Evolutionary conservation across 306 rosid genomes (phyloP).

Genomic region (Comarum palustre): DNA sequence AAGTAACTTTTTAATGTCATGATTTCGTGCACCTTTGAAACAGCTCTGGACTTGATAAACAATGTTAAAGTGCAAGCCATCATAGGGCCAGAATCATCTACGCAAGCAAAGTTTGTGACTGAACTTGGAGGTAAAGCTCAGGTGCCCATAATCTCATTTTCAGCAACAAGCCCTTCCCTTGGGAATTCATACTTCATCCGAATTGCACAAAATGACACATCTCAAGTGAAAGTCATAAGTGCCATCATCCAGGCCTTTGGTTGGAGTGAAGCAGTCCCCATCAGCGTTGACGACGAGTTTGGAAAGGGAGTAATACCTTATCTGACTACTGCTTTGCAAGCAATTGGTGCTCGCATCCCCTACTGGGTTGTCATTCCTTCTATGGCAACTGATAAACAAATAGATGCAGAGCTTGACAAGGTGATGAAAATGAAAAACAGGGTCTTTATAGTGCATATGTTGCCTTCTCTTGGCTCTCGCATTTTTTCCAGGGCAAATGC

Average conservation of each 20-base stretch:
- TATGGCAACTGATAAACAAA: slow-evolving; percentile 30
- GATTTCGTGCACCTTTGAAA: neutral
- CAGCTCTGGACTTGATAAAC: slow-evolving; percentile 33
- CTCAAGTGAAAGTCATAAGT: slow-evolving; percentile 40
- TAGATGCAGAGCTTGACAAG: slow-evolving; percentile 39
- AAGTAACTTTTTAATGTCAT: neutral
- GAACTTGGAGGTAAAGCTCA: slow-evolving; percentile 44
- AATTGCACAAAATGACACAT: slow-evolving; percentile 36
- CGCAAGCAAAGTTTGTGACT: slow-evolving; percentile 43
- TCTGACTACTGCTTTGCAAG: slow-evolving; percentile 44
- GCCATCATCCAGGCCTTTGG: slow-evolving; percentile 38
- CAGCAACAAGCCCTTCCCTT: slow-evolving; percentile 56
- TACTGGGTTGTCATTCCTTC: slow-evolving; percentile 37
- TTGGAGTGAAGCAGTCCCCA: slow-evolving; percentile 50
- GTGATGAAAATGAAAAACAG: slow-evolving; percentile 43
- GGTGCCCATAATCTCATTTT: slow-evolving; percentile 47
- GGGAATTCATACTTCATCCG: slow-evolving; percentile 47
- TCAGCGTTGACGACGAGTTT: slow-evolving; percentile 39
- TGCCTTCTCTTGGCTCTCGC: slow-evolving; percentile 24
- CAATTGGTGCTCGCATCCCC: slow-evolving; percentile 21
- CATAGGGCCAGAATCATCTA: slow-evolving; percentile 51
- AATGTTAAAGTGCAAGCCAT: slow-evolving; percentile 35
- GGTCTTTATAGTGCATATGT: slow-evolving; percentile 60
- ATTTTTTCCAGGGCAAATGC: slow-evolving; percentile 37
- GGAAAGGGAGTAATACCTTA: slow-evolving; percentile 47